Base-by-base conservation (phyloP, 73 alveolate genomes). In the Paraurostyla sp. region DNA sequence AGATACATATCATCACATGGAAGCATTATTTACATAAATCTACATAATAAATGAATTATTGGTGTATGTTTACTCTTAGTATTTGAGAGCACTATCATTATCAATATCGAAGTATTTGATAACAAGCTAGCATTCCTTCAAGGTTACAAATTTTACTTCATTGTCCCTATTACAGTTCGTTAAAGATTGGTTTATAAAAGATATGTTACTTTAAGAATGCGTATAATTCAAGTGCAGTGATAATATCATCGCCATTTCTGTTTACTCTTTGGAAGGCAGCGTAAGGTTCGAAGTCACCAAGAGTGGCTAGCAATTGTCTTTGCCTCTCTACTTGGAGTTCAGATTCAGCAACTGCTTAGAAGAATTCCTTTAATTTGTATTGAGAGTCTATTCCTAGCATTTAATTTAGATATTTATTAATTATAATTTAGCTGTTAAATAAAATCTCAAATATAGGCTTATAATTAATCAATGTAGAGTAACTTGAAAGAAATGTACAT, bases 201-300 rank as follows among this genome's bases (percentile, higher is more conserved):
- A 33, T 13, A 36, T n/a, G 48, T 59, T 81, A 81, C 59, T 30
- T 60, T 27, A 81, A 73, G 71, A 81, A 81, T 16, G 73, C 3
- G 50, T 33, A 43, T 33, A 81, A 11, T 38, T 81, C 91, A 51
- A 60, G 76, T 6, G 91, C 45, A 32, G 81, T 57, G 25, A 81
- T 25, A 30, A 27, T 25, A 3, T 63, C 71, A 35, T 59, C 83
- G 33, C 73, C 71, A 16, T 81, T 57, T 35, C 82, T 81, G 52
- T 81, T 63, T 9, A 81, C 45, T 38, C 91, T 30, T 43, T 59
- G 38, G 83, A 81, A 81, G 23, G 91, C 82, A 22, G 95, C 81
- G 65, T 51, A 89, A 15, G 95, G 95, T 40, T 89, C 95, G 30
- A 89, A 80, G 13, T 80, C 83, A 23, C 22, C 81, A 0, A 88